Base-by-base conservation (phyloP, 2,329 filamentous ascomycete genomes). In the Hymenoscyphus fraxineus region DNA sequence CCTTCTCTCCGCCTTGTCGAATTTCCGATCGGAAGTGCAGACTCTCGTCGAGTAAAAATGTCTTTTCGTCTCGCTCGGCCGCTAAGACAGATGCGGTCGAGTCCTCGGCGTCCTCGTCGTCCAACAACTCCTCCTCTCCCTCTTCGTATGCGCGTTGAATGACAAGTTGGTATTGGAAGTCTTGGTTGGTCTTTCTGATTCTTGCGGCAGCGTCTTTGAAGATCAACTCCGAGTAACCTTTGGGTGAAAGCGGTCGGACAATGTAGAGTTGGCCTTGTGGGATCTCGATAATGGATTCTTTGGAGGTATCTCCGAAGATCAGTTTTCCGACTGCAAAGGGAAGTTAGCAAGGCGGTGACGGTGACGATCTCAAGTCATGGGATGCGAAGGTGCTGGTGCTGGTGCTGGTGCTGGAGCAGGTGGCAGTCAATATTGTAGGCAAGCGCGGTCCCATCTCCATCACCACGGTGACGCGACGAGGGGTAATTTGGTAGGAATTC, bases 141-240 rank as follows among this genome's bases (percentile, higher is more conserved):
- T 99, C 95, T 75, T 99, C 95, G 82, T 96, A 99, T 65, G 94
- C 94, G 66, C 95, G 87, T 77, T 99, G 95, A 54, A 98, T 86
- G 51, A 98, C 94, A 13, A 99, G 91, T 77, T 99, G 95, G 77
- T 98, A 99, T 74, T 99, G 93, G 74, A 91, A 97, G 62, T 98
- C 93, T 76, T 97, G 93, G 22, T 91, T 93, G 16, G 95, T 98
- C 68, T 92, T 88, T 69, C 96, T 90, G 74, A 99, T 96, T 68
- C 90, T 92, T 61, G 94, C 92, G 58, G 92, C 91, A 47, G 93
- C 90, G 87, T 99, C 95, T 78, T 95, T 97, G 84, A 97, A 99
- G 78, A 99, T 96, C 76, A 98, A 92, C 78, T 99, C 95, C 1
- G 94, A 97, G 77, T 97, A 98, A 70, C 95, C 95, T 78, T 99